Conservation (phyloP, 164 flowering plant species). For the Piper betle region DNA sequence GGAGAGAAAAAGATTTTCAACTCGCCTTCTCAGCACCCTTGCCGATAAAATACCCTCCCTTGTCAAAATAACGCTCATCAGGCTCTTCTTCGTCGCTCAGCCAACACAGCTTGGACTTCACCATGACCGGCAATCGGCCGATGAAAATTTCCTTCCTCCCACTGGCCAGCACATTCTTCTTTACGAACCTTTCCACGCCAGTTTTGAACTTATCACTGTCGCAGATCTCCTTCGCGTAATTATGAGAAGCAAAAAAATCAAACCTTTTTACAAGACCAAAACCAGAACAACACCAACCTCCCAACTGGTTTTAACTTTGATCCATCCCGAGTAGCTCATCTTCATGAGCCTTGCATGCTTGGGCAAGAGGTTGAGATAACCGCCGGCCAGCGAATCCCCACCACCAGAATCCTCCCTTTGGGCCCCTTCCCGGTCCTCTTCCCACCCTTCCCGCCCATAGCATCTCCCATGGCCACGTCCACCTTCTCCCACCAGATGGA, state of each 20-base stretch:
- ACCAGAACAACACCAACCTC: constrained; percentile 28
- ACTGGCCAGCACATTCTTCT: constrained; percentile 23
- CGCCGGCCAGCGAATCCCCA: constrained; percentile 8
- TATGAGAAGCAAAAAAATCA: constrained; percentile 34
- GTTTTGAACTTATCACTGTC: constrained; percentile 82
- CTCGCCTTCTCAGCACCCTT: constrained; percentile 92
- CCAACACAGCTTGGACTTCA: constrained; percentile 75
- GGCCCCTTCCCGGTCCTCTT: too few relatives aligned
- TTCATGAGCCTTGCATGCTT: constrained; percentile 84
- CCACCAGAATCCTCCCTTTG: not conserved
- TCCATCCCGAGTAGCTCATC: constrained; percentile 62
- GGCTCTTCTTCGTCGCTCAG: constrained; percentile 38
- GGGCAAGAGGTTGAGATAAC: constrained; percentile 35
- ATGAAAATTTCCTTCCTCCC: constrained; percentile 35
- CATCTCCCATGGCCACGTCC: constrained; percentile 10
- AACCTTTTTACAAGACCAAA: not conserved
- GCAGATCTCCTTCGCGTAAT: constrained; percentile 32
- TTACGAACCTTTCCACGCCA: constrained; percentile 42
- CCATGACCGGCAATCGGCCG: constrained; percentile 95
- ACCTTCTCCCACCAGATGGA: constrained; percentile 34
- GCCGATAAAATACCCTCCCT: constrained; percentile 81
- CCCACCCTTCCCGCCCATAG: too few relatives aligned
- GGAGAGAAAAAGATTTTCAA: not conserved
- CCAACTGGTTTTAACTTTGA: constrained; percentile 42
- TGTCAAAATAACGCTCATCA: constrained; percentile 80